These are phyloP conservation scores for Thelonectria rubi DNA, from an alignment of 2,329 filamentous ascomycete genomes.

Conservation along the genomic window DNA sequence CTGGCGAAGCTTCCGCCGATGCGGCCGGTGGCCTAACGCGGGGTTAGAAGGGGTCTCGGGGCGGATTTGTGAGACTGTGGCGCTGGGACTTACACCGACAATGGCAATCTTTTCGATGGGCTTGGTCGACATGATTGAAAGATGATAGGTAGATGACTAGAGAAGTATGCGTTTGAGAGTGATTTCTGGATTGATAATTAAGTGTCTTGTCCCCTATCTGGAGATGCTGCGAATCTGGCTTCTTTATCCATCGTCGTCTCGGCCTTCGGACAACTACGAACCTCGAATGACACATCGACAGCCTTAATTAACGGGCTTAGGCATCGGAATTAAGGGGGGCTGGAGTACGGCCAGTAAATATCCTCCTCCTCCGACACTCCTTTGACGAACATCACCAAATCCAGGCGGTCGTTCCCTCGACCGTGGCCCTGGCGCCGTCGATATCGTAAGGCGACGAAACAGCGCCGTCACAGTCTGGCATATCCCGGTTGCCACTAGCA, in stretches of 20 bases:
- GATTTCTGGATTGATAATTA: not conserved
- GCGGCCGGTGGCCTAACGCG: conserved; percentile 43
- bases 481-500: not conserved
- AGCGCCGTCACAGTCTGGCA: too few species aligned
- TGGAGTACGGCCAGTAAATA: not conserved
- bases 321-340: not conserved
- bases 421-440: not conserved
- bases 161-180: not conserved
- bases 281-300: too few species aligned
- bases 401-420: not conserved
- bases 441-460: not conserved
- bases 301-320: not conserved
- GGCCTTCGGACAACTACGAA: not conserved
- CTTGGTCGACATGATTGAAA: not conserved
- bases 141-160: not conserved
- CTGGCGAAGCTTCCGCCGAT: conserved; percentile 51
- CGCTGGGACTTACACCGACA: conserved; percentile 53
- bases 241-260: not conserved
- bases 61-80: not conserved
- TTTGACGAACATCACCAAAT: not conserved
- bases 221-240: not conserved
- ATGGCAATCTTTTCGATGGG: conserved; percentile 55
- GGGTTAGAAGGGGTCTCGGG: too few species aligned
- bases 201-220: not conserved
- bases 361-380: not conserved